Base-by-base conservation (phyloP, 306 rosid genomes). In the Trichosanthes truncata region DNA sequence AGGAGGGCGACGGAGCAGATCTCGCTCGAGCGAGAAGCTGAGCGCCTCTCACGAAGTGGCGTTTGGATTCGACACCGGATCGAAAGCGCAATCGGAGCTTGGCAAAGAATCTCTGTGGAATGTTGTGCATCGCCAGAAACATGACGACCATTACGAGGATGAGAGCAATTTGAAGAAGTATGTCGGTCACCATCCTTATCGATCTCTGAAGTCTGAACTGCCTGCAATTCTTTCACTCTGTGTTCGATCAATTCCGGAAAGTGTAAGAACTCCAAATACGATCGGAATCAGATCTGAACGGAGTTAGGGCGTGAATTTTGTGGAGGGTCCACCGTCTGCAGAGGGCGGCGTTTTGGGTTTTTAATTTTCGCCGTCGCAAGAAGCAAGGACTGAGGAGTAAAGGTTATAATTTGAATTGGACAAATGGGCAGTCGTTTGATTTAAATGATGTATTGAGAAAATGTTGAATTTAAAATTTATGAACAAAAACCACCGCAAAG, bases 41-140 rank as follows among this genome's bases (percentile, higher is more conserved):
- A n/a, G 97, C 98, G 75, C 94, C 96, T 75, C 72, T 40, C 6
- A 94, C 92, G 89, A 94, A 94, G 88, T 88, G 91, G 68, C 91
- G 87, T 74, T 94, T 94, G 73, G 98, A 89, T 72, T 83, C 84
- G 77, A 82, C 68, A 7, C 21, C 12, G 83, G 89, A 9, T n/a
- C 87, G 84, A 80, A 74, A 81, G 0, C 89, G 83, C 76, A 79
- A 38, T 4, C 98, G 97, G 81, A 90, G 79, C 35, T 81, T 86
- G 78, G 92, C 13, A 18, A 81, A 49, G 68, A 87, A 33, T 20
- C 74, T 84, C 56, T 89, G 86, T 14, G 98, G 98, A 71, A 94
- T 79, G 65, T 86, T 88, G 82, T 90, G 86, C 85, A 91, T 82
- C 71, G 65, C 21, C 49, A 94, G 90, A 89, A 89, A 94, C 83